phyloP scores from a whole-genome alignment of 2,329 filamentous ascomycete genomes.

The Myriosclerotinia curreyana region DNA sequence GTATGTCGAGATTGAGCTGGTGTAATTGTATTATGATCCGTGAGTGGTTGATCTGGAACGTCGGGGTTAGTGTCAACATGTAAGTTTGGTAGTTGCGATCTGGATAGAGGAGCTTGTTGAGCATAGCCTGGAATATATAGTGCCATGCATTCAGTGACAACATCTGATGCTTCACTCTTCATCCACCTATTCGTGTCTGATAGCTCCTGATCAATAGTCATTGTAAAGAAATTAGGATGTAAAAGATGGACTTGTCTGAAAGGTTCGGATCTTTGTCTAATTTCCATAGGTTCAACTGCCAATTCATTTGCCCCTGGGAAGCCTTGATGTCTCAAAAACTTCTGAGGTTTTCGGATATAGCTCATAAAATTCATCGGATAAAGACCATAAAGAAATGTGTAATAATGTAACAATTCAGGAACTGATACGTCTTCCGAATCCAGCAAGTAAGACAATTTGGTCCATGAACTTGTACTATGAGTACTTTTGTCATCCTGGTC shows the following conservation, averaged over 20 bases:
- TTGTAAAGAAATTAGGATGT: conserved; percentile 80
- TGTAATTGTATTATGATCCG: conserved; percentile 30
- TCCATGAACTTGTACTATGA: conserved; percentile 55
- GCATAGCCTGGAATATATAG: conserved; percentile 48
- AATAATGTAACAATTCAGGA: conserved; percentile 69
- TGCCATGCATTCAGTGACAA: conserved; percentile 75
- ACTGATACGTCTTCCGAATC: conserved; percentile 60
- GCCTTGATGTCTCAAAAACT: conserved; percentile 71
- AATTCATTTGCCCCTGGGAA: conserved; percentile 69
- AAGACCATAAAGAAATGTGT: conserved; percentile 77
- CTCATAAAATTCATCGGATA: conserved; percentile 85
- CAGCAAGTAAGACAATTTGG: conserved; percentile 59
- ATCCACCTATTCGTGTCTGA: conserved; percentile 74
- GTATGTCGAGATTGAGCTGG: conserved; percentile 36
- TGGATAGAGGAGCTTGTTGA: conserved; percentile 22
- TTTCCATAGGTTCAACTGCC: conserved; percentile 74
- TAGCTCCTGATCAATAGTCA: conserved; percentile 77
- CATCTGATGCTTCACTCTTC: conserved; percentile 74
- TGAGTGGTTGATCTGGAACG: conserved; percentile 34
- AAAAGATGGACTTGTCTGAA: conserved; percentile 71
- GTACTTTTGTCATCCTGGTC: conserved; percentile 40
- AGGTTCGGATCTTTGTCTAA: conserved; percentile 70
- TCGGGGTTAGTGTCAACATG: conserved; percentile 32
- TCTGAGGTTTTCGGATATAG: conserved; percentile 78
- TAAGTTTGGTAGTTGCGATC: conserved; percentile 21